Conservation (phyloP, 768 basidiomycete species). For the Pulveroboletus frians region DNA sequence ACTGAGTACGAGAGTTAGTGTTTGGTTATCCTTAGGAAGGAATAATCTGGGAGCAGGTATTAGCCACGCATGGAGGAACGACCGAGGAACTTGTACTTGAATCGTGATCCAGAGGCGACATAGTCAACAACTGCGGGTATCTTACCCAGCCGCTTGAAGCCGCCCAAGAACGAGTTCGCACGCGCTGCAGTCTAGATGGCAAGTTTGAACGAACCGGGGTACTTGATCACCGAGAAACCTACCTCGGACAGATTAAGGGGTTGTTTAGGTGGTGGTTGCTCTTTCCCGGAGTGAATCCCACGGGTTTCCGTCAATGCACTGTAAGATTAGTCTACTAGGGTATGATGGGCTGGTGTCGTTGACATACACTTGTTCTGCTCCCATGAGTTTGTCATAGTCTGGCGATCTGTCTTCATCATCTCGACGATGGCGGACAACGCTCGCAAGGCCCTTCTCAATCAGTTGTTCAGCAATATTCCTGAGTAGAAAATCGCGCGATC, state of each 20-base stretch:
- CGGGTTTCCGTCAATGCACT: constrained; percentile 75
- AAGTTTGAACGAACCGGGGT: not conserved
- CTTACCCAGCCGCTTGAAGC: constrained; percentile 85
- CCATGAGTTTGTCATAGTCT: constrained; percentile 94
- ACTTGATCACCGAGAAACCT: constrained; percentile 8
- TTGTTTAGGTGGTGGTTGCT: constrained; percentile 68
- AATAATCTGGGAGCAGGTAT: constrained; percentile 50
- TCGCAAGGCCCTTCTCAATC: constrained; percentile 89
- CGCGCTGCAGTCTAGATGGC: constrained; percentile 54
- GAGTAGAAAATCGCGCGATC: not conserved
- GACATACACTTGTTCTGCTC: constrained; percentile 85
- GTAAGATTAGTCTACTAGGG: constrained; percentile 10
- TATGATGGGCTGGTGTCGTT: not conserved
- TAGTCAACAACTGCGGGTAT: constrained; percentile 88
- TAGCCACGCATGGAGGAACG: not conserved
- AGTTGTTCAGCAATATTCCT: constrained; percentile 92
- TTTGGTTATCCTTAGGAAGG: constrained; percentile 89
- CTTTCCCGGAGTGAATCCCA: constrained; percentile 92
- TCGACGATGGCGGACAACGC: constrained; percentile 84
- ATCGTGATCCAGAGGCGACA: constrained; percentile 90
- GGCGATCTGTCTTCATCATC: constrained; percentile 96
- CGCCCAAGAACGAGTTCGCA: constrained; percentile 82
- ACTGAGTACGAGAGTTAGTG: constrained; percentile 85
- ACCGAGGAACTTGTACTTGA: constrained; percentile 57
- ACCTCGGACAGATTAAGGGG: constrained; percentile 94